Base-by-base conservation (phyloP, 2,329 filamentous ascomycete genomes). In the Epichloe bromicola region DNA sequence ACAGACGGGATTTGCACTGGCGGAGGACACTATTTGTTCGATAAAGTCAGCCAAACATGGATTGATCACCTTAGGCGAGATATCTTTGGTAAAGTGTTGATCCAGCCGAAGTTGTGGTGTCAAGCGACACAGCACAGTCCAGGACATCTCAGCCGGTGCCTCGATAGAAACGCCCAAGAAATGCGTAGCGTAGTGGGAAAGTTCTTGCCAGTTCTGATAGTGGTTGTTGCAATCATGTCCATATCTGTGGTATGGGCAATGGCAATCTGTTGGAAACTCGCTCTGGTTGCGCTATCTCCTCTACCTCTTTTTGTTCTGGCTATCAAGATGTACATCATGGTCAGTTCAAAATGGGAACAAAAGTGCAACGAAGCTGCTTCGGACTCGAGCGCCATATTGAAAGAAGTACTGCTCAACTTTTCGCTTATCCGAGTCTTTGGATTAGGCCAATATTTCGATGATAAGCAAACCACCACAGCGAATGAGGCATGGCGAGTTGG, bases 101-200 rank as follows among this genome's bases (percentile, higher is more conserved):
- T 77, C 39, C 91, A 96, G 61, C 85, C 87, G 1, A 82, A 78
- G 54, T 67, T 76, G 4, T 97, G 89, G 83, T 95, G 95, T 58
- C 83, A 88, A 55, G 70, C 75, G 47, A 73, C 83, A 2, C 72
- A 74, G 36, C 86, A 93, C 63, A 79, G 76, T 0, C 70, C 84
- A 0, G 71, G 74, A 1, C 73, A 74, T 2, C 73, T 97, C 41
- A 80, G 75, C 1, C 82, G 87, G 54, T 84, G 78, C 43, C 74
- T 97, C 0, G 88, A 95, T 59, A 78, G 85, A 15, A 86, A 88
- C 59, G 86, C 85, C 0, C 89, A 97, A 63, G 88, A 95, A 62
- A 90, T 93, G 79, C 79, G 86, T 8, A 89, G 87, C 58, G 70
- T 97, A 0, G 74, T 95, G 0, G 85, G 86, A 2, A 79, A 85